Base-by-base conservation (phyloP, 2,329 filamentous ascomycete species). In the Diaporthe sp. region DNA sequence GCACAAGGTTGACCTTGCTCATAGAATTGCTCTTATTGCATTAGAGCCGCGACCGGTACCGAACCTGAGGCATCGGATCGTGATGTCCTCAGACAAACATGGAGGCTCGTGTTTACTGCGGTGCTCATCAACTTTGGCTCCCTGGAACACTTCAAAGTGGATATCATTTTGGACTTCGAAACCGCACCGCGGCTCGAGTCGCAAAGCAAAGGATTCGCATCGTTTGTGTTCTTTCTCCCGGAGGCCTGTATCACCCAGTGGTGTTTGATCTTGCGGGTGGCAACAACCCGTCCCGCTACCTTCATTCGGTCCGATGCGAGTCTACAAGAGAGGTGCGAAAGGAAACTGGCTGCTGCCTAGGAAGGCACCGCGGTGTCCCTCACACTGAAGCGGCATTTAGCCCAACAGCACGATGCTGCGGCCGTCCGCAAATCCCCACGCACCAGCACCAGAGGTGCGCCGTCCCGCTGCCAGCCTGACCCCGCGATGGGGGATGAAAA, bases 401-500 rank as follows among this genome's bases (percentile, higher is more conserved):
- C 10, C 34, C 25, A 53, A 17, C 15, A 55, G 49, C 46, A 31
- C 37, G 58, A 73, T 65, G 58, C 46, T 73, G 71, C 58, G 71
- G 58, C 22, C 57, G 37, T 65, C 71, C 71, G 71, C 60, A 61
- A 37, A 65, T 53, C 58, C 51, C 71, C 58, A 51, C 44, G 49
- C 44, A 44, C 44, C 46, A 53, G 57, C 57, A 62, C 17, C 12
- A 15, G 58, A 25, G 44, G 37, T 49, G 42, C 17, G 34, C 15
- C 34, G 7, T 28, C 39, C n/a, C 34, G n/a, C 55, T 51, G 22
- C 22, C 55, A 61, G 70, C n/a, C 39, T 46, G 15, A 51, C 31
- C 70, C 57, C 42, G 31, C 65, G 13, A 37, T 55, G 25, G 2
- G 17, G 17, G 34, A 44, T 28, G 8, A 12, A 28, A 10, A 65